Conservation (phyloP, 768 basidiomycete genomes). For the Mycena floridula region DNA sequence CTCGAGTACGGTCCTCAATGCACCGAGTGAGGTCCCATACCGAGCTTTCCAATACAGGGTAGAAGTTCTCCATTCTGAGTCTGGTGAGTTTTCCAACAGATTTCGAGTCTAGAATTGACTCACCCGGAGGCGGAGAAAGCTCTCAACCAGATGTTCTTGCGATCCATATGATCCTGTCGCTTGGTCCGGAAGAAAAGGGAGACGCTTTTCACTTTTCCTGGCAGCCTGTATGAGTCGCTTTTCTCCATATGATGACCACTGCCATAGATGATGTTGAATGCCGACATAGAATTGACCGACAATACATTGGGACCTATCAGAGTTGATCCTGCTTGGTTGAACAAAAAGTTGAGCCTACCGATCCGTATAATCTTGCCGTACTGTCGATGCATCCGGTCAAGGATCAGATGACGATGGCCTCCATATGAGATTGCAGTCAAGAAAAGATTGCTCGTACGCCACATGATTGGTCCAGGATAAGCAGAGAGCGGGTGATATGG, state of each 20-base stretch:
- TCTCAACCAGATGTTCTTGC: background rate
- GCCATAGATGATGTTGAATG: background rate
- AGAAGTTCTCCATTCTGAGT: slow-evolving; percentile 5
- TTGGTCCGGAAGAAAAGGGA: background rate
- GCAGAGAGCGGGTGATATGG: background rate
- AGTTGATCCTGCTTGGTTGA: background rate
- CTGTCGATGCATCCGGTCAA: background rate
- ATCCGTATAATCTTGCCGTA: background rate
- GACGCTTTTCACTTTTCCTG: background rate
- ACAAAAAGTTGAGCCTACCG: background rate
- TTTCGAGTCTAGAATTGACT: background rate
- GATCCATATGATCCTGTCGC: background rate
- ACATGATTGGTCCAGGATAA: background rate
- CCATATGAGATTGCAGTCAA: background rate
- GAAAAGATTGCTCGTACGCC: background rate
- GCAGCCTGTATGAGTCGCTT: background rate
- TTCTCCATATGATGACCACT: background rate
- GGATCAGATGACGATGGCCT: background rate
- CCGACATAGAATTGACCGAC: background rate
- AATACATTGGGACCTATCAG: background rate
- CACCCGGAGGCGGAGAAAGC: background rate
- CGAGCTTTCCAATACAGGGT: slow-evolving; percentile 9
- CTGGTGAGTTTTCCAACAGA: background rate
- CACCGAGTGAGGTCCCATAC: slow-evolving; percentile 13
- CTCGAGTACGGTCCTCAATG: background rate